Evolutionary conservation across 106 monocot species (phyloP).

Genomic region (Dendrobium nobile): DNA sequence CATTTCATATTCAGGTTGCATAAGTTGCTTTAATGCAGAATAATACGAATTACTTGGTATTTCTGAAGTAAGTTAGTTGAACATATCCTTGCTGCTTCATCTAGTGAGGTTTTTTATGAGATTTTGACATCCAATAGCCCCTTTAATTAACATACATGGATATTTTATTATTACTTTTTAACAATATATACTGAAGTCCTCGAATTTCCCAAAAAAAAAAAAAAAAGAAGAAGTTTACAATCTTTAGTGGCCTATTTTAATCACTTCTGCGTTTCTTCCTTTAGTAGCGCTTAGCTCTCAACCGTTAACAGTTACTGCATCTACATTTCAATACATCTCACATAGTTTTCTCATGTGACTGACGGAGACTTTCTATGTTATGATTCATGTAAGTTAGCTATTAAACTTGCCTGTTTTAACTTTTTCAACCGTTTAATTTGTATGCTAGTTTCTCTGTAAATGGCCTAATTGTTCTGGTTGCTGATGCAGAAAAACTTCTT

Average conservation of each 20-base stretch:
- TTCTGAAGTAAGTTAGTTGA: neutral
- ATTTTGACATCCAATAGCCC: no score
- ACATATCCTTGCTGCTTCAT: no score
- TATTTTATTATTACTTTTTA: neutral
- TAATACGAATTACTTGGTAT: no score
- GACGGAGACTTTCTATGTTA: no score
- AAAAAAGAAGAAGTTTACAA: neutral
- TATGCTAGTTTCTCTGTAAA: neutral
- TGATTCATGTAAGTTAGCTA: neutral
- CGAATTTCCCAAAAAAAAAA: no score
- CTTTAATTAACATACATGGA: neutral
- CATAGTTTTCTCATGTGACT: neutral
- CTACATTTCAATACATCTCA: neutral
- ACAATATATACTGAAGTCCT: neutral
- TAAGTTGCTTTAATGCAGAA: no score
- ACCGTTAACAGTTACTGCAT: neutral
- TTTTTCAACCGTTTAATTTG: neutral
- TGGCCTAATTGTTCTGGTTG: neutral
- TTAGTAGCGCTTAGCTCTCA: neutral
- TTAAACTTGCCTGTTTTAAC: neutral
- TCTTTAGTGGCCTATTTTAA: neutral
- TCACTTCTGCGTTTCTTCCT: neutral
- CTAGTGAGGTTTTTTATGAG: neutral
- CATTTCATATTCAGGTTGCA: neutral
- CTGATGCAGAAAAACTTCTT: neutral